phyloP scores from a whole-genome alignment of 1,284 basidiomycete genomes.

The Malassezia dermatis region DNA sequence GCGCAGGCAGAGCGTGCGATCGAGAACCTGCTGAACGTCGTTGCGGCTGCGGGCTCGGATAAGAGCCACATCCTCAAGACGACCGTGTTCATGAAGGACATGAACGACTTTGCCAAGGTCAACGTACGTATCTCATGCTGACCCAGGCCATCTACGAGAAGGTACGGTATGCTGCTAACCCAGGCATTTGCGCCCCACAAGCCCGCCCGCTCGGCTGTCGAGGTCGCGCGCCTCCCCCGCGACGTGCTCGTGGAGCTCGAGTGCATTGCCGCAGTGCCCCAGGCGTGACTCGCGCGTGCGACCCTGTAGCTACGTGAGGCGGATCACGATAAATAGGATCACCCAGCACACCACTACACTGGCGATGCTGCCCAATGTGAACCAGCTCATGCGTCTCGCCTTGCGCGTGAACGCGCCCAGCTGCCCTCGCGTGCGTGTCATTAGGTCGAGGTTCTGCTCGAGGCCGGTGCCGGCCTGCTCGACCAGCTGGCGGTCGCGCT shows the following conservation, averaged over 20 bases:
- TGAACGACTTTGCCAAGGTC: slow-evolving; percentile 78
- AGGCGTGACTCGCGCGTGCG: slow-evolving; percentile 6
- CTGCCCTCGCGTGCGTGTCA: slow-evolving; percentile 43
- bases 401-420: slow-evolving; percentile 40
- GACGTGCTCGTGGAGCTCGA: slow-evolving; percentile 84
- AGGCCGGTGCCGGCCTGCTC: slow-evolving; percentile 34
- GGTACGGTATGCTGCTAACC: background rate
- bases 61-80: slow-evolving; percentile 31
- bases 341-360: slow-evolving; percentile 42
- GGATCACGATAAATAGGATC: slow-evolving; percentile 43
- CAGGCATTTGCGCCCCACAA: slow-evolving; percentile 54
- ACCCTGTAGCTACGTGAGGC: slow-evolving; percentile 12
- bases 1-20: slow-evolving; percentile 75
- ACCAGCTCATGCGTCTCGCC: slow-evolving; percentile 44
- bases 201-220: slow-evolving; percentile 70
- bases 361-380: slow-evolving; percentile 34
- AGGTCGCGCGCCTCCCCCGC: slow-evolving; percentile 63
- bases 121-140: slow-evolving; percentile 52
- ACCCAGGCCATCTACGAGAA: slow-evolving; percentile 43
- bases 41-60: slow-evolving; percentile 62
- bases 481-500: slow-evolving; percentile 39
- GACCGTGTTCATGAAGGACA: slow-evolving; percentile 76
- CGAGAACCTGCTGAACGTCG: slow-evolving; percentile 71
- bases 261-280: slow-evolving; percentile 57
- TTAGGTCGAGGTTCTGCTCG: slow-evolving; percentile 35